Conservation (phyloP, 164 flowering plant species). For the Annona cherimola region DNA sequence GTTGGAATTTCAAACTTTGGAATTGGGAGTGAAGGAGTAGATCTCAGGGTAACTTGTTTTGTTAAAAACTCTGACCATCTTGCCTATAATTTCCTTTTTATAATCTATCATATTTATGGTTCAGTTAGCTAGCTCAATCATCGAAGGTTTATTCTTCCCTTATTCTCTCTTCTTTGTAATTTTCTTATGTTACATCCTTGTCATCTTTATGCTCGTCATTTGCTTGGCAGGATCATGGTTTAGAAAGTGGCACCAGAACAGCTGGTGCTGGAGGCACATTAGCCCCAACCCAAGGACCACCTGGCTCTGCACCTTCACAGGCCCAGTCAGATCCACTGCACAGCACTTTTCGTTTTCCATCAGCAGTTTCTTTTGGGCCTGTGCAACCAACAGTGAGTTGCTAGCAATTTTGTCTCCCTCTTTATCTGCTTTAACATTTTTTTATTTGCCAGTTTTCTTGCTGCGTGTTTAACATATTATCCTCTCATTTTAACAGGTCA, state of each 20-base stretch:
- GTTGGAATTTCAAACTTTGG: slow-evolving; percentile 49
- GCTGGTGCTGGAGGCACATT: slow-evolving; percentile 18
- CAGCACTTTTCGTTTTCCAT: slow-evolving; percentile 38
- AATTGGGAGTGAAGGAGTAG: slow-evolving; percentile 42
- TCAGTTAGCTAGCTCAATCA: background rate
- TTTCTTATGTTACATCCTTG: background rate
- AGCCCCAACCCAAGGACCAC: slow-evolving; percentile 26
- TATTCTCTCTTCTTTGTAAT: background rate
- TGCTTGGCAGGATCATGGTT: slow-evolving; percentile 32
- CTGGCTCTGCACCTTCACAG: slow-evolving; percentile 32
- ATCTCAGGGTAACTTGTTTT: slow-evolving; percentile 38
- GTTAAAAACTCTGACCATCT: background rate
- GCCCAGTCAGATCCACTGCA: slow-evolving; percentile 24
- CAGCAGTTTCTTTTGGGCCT: slow-evolving; percentile 41
- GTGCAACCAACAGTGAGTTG: slow-evolving; percentile 55
- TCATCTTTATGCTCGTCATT: background rate
- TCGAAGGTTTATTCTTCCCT: background rate
- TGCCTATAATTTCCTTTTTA: background rate
- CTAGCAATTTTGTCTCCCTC: background rate
- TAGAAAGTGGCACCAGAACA: slow-evolving; percentile 29
- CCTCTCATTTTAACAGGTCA: slow-evolving; percentile 40
- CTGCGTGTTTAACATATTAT: background rate
- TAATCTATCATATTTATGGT: background rate
- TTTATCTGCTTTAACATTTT: background rate
- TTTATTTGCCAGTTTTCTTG: background rate